These are phyloP conservation scores for Jatropha podagrica DNA, from an alignment of 441 rosid genomes.

Conservation along the genomic window DNA sequence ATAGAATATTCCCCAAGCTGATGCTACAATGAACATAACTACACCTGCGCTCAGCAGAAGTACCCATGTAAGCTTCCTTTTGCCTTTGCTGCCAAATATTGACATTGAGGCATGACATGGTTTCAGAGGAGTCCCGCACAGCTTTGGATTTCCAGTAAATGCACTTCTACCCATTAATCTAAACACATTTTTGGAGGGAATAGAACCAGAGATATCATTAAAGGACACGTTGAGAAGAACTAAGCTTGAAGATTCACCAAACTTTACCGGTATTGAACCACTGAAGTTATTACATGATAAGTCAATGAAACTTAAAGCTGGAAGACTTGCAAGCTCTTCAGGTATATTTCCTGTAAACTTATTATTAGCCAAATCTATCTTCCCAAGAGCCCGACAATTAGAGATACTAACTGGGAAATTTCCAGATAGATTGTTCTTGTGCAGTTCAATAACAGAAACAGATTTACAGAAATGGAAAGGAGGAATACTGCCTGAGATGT, in stretches of 20 bases:
- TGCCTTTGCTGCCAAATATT: conserved; percentile 47
- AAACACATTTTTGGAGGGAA: conserved; percentile 54
- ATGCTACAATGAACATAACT: conserved; percentile 41
- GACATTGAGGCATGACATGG: conserved; percentile 54
- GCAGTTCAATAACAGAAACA: conserved; percentile 59
- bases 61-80: conserved; percentile 52
- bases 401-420: conserved; percentile 51
- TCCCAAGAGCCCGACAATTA: conserved; percentile 50
- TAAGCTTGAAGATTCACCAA: conserved; percentile 50
- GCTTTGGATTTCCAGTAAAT: conserved; percentile 63
- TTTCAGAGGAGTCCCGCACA: conserved; percentile 79
- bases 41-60: conserved; percentile 51
- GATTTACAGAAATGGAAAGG: conserved; percentile 57
- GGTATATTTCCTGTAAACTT: conserved; percentile 60
- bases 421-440: conserved; percentile 57
- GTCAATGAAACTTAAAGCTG: conserved; percentile 52
- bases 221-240: conserved; percentile 55
- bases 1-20: conserved; percentile 50
- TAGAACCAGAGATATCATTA: conserved; percentile 58
- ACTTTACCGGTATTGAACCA: conserved; percentile 61
- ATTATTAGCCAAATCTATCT: conserved; percentile 55
- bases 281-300: conserved; percentile 63
- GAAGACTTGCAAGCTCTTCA: conserved; percentile 51
- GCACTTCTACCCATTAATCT: conserved; percentile 63
- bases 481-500: conserved; percentile 63